Conservation (phyloP, 768 basidiomycete genomes). For the Tylopilus sp. region DNA sequence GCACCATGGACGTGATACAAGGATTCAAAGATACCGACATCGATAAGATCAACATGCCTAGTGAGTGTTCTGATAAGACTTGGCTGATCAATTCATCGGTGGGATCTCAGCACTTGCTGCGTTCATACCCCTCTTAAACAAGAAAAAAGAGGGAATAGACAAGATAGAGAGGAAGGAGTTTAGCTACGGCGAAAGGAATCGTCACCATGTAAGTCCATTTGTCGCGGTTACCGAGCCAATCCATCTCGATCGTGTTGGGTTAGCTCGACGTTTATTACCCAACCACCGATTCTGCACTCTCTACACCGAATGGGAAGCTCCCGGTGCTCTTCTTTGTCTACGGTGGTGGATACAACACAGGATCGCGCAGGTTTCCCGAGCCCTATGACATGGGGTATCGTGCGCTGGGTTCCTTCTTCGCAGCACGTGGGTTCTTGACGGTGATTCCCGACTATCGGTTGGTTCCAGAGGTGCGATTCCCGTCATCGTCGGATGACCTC, state of each 20-base stretch:
- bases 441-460: conserved; percentile 70
- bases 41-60: conserved; percentile 31
- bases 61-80: conserved; percentile 22
- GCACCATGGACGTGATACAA: conserved; percentile 37
- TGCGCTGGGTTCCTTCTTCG: conserved; percentile 61
- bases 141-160: conserved; percentile 44
- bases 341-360: conserved; percentile 59
- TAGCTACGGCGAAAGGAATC: conserved; percentile 45
- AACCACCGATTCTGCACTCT: conserved; percentile 20
- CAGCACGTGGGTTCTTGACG: conserved; percentile 54
- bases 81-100: conserved; percentile 3
- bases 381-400: conserved; percentile 51
- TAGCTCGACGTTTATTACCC: conserved; percentile 73
- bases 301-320: conserved; percentile 26
- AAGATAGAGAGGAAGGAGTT: conserved; percentile 52
- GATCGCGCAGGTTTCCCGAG: conserved; percentile 44
- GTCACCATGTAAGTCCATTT: conserved; percentile 35
- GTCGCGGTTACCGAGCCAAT: background rate
- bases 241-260: background rate
- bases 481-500: conserved; percentile 52
- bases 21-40: conserved; percentile 31
- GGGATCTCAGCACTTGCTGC: conserved; percentile 40
- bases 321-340: conserved; percentile 64
- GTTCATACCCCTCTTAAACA: conserved; percentile 49
- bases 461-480: conserved; percentile 54